Percentiles rank a stretch among this genome's conserved stretches.
Conservation (phyloP, 208 protist genomes). For the Trichomonas gallinae region DNA sequence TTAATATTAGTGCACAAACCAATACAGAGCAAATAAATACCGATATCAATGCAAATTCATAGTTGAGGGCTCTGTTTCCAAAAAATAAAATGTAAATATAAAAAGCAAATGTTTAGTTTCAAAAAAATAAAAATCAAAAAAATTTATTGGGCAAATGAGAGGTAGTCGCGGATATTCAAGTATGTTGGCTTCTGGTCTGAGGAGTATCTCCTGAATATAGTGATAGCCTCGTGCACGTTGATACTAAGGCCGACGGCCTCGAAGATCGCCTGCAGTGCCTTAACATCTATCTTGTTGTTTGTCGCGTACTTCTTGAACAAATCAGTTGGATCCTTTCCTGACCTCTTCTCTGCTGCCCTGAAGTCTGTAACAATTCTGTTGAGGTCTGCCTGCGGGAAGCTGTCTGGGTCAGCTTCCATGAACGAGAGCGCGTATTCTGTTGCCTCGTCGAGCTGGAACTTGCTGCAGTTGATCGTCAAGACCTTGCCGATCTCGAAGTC, state of each 20-base stretch:
- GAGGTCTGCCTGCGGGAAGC: neutral
- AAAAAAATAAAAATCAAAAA: neutral
- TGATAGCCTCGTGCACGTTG: neutral
- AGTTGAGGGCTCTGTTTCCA: no score
- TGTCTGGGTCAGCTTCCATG: slow-evolving; percentile 14
- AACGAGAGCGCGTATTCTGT: neutral
- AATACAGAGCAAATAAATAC: no score
- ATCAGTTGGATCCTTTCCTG: neutral
- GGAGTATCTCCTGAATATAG: neutral
- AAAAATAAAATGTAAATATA: no score
- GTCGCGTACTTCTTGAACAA: neutral
- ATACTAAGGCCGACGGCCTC: neutral
- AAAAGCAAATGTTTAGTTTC: neutral
- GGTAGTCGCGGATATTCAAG: neutral
- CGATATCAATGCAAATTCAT: no score
- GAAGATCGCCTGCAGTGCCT: neutral
- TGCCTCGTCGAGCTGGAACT: neutral
- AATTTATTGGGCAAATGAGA: neutral
- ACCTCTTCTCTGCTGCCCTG: neutral
- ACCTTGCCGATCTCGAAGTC: neutral
- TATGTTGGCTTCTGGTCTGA: neutral
- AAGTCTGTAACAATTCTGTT: neutral
- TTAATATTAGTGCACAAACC: no score
- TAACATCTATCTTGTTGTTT: neutral
- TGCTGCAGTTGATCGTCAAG: neutral